Percentiles rank a stretch among this genome's conserved stretches.
Conservation (phyloP, 768 basidiomycete genomes). For the Ramaria sp. region DNA sequence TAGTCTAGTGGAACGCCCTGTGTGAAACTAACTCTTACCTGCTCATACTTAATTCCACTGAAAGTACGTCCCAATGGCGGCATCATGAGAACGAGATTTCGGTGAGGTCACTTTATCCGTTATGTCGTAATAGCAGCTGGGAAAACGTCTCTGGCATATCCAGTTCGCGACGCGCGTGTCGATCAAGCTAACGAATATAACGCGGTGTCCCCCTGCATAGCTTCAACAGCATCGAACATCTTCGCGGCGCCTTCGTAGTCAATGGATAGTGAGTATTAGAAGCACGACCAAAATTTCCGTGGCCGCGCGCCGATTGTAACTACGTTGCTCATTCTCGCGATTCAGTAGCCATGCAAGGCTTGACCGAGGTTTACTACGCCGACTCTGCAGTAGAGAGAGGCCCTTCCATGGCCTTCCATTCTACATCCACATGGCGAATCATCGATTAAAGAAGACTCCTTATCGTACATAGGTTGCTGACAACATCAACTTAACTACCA, state of each 20-base stretch:
- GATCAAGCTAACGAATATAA: conserved; percentile 50
- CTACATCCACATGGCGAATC: no score
- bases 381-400: no score
- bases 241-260: conserved; percentile 56
- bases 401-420: no score
- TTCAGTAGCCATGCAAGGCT: no score
- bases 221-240: conserved; percentile 59
- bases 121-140: conserved; percentile 42
- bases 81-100: conserved; percentile 30
- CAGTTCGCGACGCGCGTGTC: conserved; percentile 45
- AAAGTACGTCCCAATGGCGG: conserved; percentile 31
- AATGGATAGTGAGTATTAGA: no score
- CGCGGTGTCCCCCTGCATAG: conserved; percentile 30
- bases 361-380: no score
- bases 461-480: no score
- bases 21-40: conserved; percentile 34
- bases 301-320: no score
- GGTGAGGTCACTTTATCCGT: conserved; percentile 35
- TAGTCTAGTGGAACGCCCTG: conserved; percentile 52
- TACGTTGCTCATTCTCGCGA: no score
- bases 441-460: no score
- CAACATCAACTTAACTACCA: not conserved
- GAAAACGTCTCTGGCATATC: conserved; percentile 24
- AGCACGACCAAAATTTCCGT: no score
- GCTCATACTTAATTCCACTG: conserved; percentile 34